Evolutionary conservation across 2,329 filamentous ascomycete genomes (phyloP), one percentile per base, ranked within the genome.

Genomic region (Aspergillus sp.): DNA sequence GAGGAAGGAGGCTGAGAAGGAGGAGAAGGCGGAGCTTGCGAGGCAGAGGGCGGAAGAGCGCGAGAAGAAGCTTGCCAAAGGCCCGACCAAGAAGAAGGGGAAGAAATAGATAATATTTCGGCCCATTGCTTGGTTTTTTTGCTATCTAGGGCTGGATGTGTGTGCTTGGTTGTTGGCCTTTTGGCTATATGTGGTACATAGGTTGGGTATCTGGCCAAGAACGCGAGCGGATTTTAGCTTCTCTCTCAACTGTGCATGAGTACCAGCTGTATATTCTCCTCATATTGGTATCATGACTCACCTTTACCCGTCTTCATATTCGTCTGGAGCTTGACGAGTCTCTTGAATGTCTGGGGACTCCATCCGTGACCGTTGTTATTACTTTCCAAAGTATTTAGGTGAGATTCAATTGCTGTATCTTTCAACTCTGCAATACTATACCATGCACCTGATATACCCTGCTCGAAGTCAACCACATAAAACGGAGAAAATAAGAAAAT

Each of bases 1-100:
- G 31, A 83, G 92, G 71, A 93, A 94, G 83, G 87, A 91, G 81
- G 94, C 87, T 2, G 87, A 89, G 87, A 86, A 83, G 84, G 81
- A 83, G 60, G 81, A 83, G 68, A 77, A 73, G 61, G 79, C 78
- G 3, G 79, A 77, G 55, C 66, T 74, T 49, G 76, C 78, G 15
- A 74, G 71, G 61, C 73, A 76, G 66, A 73, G 74, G 59, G 72
- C 69, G 34, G 75, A 74, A 30, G 74, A 77, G 63, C 71, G 74
- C 25, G 79, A 82, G 68, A 57, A 38, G 38, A 57, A 52, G 48
- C 13, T 57, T n/a, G 72, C 72, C 13, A 81, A 78, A 68, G 64
- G 76, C 67, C 69, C 71, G 15, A 77, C 75, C 74, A 76, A 73
- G 65, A 73, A 73, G 51, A 65, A 59, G 11, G 64, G 50, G 60